phyloP scores from a whole-genome alignment of 495 filamentous ascomycete species.

The Podospora australis region DNA sequence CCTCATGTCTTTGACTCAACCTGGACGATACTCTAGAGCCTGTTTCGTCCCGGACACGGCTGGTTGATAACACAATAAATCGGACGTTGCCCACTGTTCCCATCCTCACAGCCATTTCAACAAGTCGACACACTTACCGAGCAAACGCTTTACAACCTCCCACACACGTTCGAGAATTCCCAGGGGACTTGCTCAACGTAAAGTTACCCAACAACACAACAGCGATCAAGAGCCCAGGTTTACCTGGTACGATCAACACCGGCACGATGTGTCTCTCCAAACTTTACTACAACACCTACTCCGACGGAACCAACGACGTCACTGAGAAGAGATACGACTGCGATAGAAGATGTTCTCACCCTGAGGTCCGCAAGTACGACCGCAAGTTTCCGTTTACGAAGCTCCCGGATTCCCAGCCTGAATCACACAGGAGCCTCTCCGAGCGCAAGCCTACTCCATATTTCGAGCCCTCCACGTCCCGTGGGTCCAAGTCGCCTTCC shows the following conservation, averaged over 20 bases:
- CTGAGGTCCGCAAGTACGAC: slow-evolving; percentile 21
- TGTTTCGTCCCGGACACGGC: slow-evolving; percentile 37
- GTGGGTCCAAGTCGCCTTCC: slow-evolving; percentile 36
- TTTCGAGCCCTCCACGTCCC: slow-evolving; percentile 27
- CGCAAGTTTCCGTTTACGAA: slow-evolving; percentile 23
- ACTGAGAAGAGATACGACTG: slow-evolving; percentile 25
- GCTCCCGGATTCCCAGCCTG: slow-evolving; percentile 19
- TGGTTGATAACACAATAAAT: slow-evolving; percentile 27
- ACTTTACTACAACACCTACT: slow-evolving; percentile 30
- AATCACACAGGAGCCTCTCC: slow-evolving; percentile 14
- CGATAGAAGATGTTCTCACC: slow-evolving; percentile 20
- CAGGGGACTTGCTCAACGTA: background rate
- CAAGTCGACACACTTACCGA: slow-evolving; percentile 16
- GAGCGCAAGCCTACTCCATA: slow-evolving; percentile 20
- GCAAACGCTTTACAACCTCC: slow-evolving; percentile 11
- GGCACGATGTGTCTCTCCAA: slow-evolving; percentile 40
- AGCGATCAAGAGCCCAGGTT: slow-evolving; percentile 6
- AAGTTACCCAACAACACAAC: background rate
- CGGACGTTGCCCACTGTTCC: slow-evolving; percentile 17
- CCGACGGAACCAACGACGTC: slow-evolving; percentile 24
- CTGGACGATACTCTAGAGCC: slow-evolving; percentile 26
- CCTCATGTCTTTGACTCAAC: slow-evolving; percentile 39
- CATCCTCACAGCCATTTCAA: slow-evolving; percentile 27
- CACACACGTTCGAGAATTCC: background rate
- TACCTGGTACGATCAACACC: too few species aligned